These are phyloP conservation scores for Haplosporangium sp. DNA, from an alignment of 371 early-diverging fungal species.

Conservation along the genomic window DNA sequence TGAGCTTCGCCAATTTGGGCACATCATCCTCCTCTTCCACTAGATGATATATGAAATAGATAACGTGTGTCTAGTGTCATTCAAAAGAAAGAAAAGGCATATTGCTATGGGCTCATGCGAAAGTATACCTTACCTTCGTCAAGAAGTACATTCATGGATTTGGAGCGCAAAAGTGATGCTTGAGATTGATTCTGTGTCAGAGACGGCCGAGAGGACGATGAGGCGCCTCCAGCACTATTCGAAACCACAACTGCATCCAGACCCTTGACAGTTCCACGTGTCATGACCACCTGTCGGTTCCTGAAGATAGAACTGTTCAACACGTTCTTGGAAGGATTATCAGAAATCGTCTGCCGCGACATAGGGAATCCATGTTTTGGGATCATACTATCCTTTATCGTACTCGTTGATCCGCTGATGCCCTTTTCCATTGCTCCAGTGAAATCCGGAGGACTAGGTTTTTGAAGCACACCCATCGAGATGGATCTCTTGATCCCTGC, in stretches of 20 bases:
- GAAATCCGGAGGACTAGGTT: slow-evolving; percentile 30
- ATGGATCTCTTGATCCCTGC: slow-evolving; percentile 26
- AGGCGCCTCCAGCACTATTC: too few relatives aligned
- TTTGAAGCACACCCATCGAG: slow-evolving; percentile 41
- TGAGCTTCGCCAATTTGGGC: slow-evolving; percentile 36
- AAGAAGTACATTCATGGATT: slow-evolving; percentile 7
- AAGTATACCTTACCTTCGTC: slow-evolving; percentile 12
- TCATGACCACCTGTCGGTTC: slow-evolving; percentile 49
- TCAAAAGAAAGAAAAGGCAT: too few relatives aligned
- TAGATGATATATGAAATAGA: slow-evolving; percentile 7
- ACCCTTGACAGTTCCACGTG: slow-evolving; percentile 32
- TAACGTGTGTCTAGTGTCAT: too few relatives aligned
- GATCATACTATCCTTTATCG: slow-evolving; percentile 1
- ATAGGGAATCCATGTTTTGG: slow-evolving; percentile 17
- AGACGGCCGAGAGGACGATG: background rate
- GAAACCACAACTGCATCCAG: background rate
- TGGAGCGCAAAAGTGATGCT: slow-evolving; percentile 5
- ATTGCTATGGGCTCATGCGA: too few relatives aligned
- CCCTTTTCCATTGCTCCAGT: slow-evolving; percentile 1
- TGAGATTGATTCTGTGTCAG: too few relatives aligned
- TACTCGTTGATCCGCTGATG: slow-evolving; percentile 6
- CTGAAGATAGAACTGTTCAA: slow-evolving; percentile 45
- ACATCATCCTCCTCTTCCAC: slow-evolving; percentile 34
- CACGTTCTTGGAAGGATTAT: slow-evolving; percentile 25
- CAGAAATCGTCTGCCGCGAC: slow-evolving; percentile 24